These are phyloP conservation scores for Fusarium globosum DNA, from an alignment of 2,329 filamentous ascomycete genomes.

Conservation along the genomic window DNA sequence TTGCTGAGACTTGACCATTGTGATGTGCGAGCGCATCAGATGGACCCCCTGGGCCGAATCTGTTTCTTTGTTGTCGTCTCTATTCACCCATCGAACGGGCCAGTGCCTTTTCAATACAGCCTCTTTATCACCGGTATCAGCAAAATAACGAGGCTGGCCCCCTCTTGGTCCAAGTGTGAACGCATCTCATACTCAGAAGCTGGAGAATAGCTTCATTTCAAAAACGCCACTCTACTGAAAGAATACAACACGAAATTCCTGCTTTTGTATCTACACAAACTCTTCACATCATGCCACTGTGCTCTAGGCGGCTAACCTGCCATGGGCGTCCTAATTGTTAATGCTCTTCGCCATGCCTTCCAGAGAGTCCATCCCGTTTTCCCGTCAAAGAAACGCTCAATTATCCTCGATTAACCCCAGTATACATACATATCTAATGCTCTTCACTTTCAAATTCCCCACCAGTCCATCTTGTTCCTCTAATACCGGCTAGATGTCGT, in stretches of 20 bases:
- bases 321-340: slow-evolving; percentile 12
- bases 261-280: slow-evolving; percentile 35
- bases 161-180: neutral
- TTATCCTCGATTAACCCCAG: slow-evolving; percentile 39
- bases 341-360: slow-evolving; percentile 31
- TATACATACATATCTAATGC: slow-evolving; percentile 30
- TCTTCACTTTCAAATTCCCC: slow-evolving; percentile 22
- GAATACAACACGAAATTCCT: neutral
- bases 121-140: neutral
- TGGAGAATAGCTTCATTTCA: neutral
- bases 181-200: too few relatives aligned
- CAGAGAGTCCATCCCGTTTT: slow-evolving; percentile 22
- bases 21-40: neutral
- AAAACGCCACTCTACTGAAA: neutral
- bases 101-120: neutral
- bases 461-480: slow-evolving; percentile 6
- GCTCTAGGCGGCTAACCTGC: slow-evolving; percentile 3
- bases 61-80: slow-evolving; percentile 17
- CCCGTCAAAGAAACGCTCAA: slow-evolving; percentile 36
- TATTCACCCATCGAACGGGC: neutral
- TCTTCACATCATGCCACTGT: slow-evolving; percentile 19
- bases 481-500: slow-evolving; percentile 11
- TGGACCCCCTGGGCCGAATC: neutral
- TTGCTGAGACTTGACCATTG: neutral
- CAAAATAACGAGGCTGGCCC: neutral